Evolutionary conservation across 306 rosid genomes (phyloP).

Genomic region (Geum urbanum): DNA sequence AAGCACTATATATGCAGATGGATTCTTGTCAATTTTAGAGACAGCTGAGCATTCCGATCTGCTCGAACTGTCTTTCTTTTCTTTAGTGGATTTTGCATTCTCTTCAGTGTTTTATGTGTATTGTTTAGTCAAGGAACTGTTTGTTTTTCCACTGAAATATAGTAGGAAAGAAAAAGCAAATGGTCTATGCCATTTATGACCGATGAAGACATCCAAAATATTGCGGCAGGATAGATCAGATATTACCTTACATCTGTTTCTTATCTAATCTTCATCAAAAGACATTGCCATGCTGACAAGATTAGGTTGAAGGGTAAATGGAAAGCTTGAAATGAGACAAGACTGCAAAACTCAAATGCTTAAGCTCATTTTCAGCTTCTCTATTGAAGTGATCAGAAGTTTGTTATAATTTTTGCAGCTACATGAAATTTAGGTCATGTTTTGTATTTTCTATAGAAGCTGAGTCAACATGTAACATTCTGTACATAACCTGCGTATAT

Average conservation of each 20-base stretch:
- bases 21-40: no score
- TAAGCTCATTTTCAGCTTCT: not conserved
- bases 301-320: not conserved
- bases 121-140: no score
- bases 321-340: no score
- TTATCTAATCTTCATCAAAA: not conserved
- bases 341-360: no score
- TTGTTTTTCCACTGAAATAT: no score
- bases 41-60: no score
- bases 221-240: not conserved
- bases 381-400: not conserved
- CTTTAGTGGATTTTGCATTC: no score
- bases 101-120: no score
- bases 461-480: not conserved
- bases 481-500: not conserved
- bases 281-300: not conserved
- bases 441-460: not conserved
- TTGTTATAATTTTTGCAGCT: not conserved
- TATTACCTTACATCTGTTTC: not conserved
- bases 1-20: not conserved
- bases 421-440: not conserved
- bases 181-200: not conserved
- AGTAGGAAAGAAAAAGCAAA: not conserved
- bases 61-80: no score
- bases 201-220: not conserved